Conservation (phyloP, 2,329 filamentous ascomycete species). For the Trichoderma asperellum region DNA sequence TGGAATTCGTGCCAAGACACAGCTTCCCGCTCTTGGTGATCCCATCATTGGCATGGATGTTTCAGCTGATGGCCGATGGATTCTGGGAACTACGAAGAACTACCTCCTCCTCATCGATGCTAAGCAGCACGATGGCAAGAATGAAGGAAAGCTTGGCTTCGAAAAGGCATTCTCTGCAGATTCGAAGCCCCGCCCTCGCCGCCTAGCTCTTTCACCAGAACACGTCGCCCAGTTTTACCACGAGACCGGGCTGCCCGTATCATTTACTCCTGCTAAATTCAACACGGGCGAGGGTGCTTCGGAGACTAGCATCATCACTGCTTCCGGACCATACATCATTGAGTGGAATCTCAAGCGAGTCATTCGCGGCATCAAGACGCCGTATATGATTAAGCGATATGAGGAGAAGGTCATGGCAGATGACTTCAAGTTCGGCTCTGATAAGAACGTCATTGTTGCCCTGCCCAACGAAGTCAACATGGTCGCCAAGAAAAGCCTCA, state of each 20-base stretch:
- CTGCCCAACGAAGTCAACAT: conserved; percentile 98
- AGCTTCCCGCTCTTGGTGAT: conserved; percentile 92
- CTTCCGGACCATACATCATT: conserved; percentile 93
- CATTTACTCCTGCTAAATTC: conserved; percentile 91
- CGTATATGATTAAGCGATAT: conserved; percentile 97
- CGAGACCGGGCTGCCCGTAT: conserved; percentile 83
- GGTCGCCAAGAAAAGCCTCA: conserved; percentile 84
- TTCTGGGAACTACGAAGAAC: conserved; percentile 90
- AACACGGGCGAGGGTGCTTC: conserved; percentile 80
- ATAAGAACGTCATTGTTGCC: conserved; percentile 98
- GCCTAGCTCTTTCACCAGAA: conserved; percentile 83
- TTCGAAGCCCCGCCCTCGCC: conserved; percentile 88
- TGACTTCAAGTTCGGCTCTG: conserved; percentile 95
- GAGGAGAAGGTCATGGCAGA: conserved; percentile 95
- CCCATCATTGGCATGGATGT: conserved; percentile 94
- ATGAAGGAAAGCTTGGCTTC: conserved; percentile 97
- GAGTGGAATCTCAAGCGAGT: conserved; percentile 97
- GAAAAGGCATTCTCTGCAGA: conserved; percentile 92
- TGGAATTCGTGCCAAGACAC: conserved; percentile 96
- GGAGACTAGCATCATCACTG: conserved; percentile 95
- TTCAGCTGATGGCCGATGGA: conserved; percentile 93
- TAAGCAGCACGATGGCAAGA: conserved; percentile 89
- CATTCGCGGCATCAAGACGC: conserved; percentile 75
- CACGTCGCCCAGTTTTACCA: conserved; percentile 98
- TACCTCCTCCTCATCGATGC: conserved; percentile 94